Evolutionary conservation across 1,139 yeast genomes (phyloP).

Genomic region (Nematodospora anomalae): DNA sequence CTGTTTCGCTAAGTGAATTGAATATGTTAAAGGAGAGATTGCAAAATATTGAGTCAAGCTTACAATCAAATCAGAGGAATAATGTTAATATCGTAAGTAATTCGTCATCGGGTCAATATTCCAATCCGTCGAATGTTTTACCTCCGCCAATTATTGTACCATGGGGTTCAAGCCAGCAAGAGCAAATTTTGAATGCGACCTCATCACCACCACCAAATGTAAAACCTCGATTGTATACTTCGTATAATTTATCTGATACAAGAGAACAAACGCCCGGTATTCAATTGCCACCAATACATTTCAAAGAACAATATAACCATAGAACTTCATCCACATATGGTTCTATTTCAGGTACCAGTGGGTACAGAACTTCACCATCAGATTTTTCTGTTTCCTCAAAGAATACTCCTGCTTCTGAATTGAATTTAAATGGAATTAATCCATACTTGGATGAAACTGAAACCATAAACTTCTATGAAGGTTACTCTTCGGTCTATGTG

Average conservation of each 20-base stretch:
- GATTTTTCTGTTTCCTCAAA: neutral
- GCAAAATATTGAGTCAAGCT: conserved; percentile 21
- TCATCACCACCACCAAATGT: conserved; percentile 6
- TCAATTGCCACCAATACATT: conserved; percentile 17
- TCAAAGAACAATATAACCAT: conserved; percentile 6
- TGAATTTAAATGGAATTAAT: conserved; percentile 19
- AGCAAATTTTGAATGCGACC: neutral
- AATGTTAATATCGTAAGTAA: conserved; percentile 1
- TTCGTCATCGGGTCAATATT: neutral
- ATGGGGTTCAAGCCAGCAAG: neutral
- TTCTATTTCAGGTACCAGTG: neutral
- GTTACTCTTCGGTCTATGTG: conserved; percentile 40
- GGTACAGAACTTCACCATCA: neutral
- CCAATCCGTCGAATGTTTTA: conserved; percentile 5
- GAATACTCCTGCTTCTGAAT: neutral
- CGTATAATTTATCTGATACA: conserved; percentile 12
- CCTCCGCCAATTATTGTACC: conserved; percentile 4
- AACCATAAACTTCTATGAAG: conserved; percentile 42
- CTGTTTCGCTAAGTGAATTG: conserved; percentile 23
- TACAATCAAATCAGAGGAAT: neutral
- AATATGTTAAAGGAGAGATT: conserved; percentile 27
- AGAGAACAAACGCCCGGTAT: conserved; percentile 12
- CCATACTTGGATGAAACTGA: conserved; percentile 27
- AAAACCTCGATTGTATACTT: conserved; percentile 10
- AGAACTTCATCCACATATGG: neutral